phyloP scores from a whole-genome alignment of 352 stramenopile species.

The Pythium aristosporum region DNA sequence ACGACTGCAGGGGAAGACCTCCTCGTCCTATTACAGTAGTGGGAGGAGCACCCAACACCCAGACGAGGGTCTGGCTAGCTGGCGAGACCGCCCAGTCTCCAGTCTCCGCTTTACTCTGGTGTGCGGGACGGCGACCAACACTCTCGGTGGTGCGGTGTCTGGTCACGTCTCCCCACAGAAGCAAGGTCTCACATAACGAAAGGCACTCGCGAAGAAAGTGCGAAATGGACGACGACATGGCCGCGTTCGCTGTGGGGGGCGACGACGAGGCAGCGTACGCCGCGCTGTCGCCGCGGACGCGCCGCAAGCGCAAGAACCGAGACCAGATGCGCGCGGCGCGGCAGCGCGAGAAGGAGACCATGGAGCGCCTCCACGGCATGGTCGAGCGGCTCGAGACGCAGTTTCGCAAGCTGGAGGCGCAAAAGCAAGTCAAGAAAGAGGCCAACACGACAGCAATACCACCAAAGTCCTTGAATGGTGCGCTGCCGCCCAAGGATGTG shows the following conservation, averaged over 20 bases:
- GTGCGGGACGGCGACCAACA: too few relatives aligned
- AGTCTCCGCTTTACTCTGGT: too few relatives aligned
- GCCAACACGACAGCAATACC: not conserved
- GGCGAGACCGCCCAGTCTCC: too few relatives aligned
- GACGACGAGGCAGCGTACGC: conserved; percentile 13
- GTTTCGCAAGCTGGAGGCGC: conserved; percentile 29
- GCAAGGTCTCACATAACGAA: not conserved
- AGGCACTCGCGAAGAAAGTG: not conserved
- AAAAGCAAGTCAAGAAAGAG: not conserved
- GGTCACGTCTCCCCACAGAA: not conserved
- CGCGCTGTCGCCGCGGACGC: conserved; percentile 41
- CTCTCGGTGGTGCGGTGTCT: not conserved
- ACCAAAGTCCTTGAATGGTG: not conserved
- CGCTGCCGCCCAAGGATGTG: not conserved
- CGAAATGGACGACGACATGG: not conserved
- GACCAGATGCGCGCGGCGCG: conserved; percentile 55
- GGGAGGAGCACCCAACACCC: too few relatives aligned
- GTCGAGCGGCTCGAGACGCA: conserved; percentile 43
- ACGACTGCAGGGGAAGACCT: too few relatives aligned
- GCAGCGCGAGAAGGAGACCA: conserved; percentile 47
- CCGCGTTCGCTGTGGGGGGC: not conserved
- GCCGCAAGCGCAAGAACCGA: conserved; percentile 48
- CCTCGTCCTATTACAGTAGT: too few relatives aligned
- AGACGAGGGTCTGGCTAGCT: too few relatives aligned
- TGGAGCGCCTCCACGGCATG: conserved; percentile 44